Evolutionary conservation across 2,329 filamentous ascomycete genomes (phyloP).

Genomic region (Leptographium procerum): DNA sequence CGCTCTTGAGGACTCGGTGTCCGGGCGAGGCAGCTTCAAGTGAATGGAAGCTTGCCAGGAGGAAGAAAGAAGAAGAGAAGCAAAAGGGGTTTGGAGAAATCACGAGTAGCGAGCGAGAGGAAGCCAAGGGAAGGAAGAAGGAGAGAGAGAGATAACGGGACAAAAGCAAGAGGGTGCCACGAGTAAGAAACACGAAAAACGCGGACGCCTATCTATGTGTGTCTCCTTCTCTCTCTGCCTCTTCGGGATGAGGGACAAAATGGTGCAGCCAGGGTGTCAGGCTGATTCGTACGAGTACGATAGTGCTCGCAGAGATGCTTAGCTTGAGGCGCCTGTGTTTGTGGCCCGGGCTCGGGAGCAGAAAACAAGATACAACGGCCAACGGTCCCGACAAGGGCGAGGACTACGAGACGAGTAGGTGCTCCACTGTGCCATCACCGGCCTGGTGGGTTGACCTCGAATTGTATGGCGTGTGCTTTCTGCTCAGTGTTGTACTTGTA

Average conservation of each 20-base stretch:
- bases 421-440: slow-evolving; percentile 9
- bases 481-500: neutral
- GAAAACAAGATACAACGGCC: neutral
- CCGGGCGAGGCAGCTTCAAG: neutral
- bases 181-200: neutral
- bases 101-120: neutral
- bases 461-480: neutral
- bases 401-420: neutral
- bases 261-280: neutral
- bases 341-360: neutral
- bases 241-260: neutral
- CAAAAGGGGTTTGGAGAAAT: neutral
- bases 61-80: neutral
- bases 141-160: neutral
- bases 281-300: neutral
- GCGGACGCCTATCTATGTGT: neutral
- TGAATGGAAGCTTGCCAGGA: neutral
- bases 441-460: slow-evolving; percentile 4
- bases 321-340: neutral
- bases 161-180: neutral
- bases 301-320: neutral
- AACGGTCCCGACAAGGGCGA: neutral
- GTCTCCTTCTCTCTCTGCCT: neutral
- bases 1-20: neutral
- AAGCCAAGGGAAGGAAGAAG: neutral